Conservation (phyloP, 73 alveolate genomes). For the Symbiodinium pilosum region DNA sequence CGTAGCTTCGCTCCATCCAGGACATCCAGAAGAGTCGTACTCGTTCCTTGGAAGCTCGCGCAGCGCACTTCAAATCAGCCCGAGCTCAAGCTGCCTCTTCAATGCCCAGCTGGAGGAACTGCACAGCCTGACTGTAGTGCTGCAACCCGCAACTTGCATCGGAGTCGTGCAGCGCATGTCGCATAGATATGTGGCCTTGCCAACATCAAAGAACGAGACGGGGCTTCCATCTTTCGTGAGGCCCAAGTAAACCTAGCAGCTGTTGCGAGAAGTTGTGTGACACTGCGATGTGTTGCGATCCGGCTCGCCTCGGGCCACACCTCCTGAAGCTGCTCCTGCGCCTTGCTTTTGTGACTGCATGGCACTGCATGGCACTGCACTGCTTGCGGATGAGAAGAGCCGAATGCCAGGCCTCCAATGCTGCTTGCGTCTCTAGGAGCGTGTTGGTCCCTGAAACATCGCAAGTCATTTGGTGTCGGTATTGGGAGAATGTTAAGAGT, state of each 20-base stretch:
- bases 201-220: not conserved
- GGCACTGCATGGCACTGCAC: too few relatives aligned
- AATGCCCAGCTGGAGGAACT: constrained; percentile 13
- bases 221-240: constrained; percentile 10
- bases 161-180: too few relatives aligned
- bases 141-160: too few relatives aligned
- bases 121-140: constrained; percentile 13
- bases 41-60: not conserved
- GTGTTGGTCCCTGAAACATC: not conserved
- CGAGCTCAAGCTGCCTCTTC: not conserved
- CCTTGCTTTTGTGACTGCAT: too few relatives aligned
- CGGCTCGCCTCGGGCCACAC: not conserved
- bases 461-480: too few relatives aligned
- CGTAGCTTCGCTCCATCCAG: constrained; percentile 66
- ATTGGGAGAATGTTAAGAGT: too few relatives aligned
- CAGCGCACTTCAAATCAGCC: not conserved
- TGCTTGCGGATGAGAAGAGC: too few relatives aligned
- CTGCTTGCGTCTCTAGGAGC: not conserved
- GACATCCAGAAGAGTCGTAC: constrained; percentile 52
- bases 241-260: not conserved
- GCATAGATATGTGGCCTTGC: not conserved
- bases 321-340: constrained; percentile 6
- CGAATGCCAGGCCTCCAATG: not conserved
- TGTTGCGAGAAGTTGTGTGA: not conserved
- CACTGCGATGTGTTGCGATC: not conserved